Conservation (phyloP, 2,329 filamentous ascomycete genomes). For the Madurella mycetomatis region DNA sequence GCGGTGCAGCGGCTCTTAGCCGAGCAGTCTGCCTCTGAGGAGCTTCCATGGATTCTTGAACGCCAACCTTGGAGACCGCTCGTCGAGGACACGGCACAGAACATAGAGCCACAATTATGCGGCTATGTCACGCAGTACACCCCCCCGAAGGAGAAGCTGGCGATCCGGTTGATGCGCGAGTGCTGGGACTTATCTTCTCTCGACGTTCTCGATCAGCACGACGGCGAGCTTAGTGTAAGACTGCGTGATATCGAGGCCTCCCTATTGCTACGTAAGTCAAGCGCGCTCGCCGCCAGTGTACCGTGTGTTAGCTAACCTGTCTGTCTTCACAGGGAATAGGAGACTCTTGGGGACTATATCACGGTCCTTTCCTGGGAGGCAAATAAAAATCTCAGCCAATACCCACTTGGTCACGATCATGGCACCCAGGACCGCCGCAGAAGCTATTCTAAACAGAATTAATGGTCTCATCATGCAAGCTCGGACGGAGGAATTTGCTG, state of each 20-base stretch:
- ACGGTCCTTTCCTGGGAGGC: slow-evolving; percentile 33
- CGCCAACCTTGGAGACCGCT: slow-evolving; percentile 42
- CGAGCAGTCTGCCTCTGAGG: slow-evolving; percentile 2
- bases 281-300: neutral
- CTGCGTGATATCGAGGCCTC: slow-evolving; percentile 39
- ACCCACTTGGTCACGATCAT: slow-evolving; percentile 31
- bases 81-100: slow-evolving; percentile 15
- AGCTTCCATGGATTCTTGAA: slow-evolving; percentile 38
- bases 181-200: slow-evolving; percentile 48
- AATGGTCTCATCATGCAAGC: slow-evolving; percentile 29
- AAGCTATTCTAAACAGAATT: slow-evolving; percentile 34
- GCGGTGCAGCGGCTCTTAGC: slow-evolving; percentile 2
- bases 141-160: slow-evolving; percentile 39
- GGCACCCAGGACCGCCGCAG: slow-evolving; percentile 34
- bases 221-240: slow-evolving; percentile 39
- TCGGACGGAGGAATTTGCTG: slow-evolving; percentile 24
- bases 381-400: slow-evolving; percentile 30
- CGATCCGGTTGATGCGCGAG: slow-evolving; percentile 41
- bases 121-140: slow-evolving; percentile 30
- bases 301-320: slow-evolving; percentile 9
- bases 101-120: slow-evolving; percentile 23
- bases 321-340: slow-evolving; percentile 29
- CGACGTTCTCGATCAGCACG: slow-evolving; percentile 38
- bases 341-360: slow-evolving; percentile 34
- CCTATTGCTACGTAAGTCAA: slow-evolving; percentile 42